Evolutionary conservation across 306 rosid genomes (phyloP).

Genomic region (Cucurbita ficifolia): DNA sequence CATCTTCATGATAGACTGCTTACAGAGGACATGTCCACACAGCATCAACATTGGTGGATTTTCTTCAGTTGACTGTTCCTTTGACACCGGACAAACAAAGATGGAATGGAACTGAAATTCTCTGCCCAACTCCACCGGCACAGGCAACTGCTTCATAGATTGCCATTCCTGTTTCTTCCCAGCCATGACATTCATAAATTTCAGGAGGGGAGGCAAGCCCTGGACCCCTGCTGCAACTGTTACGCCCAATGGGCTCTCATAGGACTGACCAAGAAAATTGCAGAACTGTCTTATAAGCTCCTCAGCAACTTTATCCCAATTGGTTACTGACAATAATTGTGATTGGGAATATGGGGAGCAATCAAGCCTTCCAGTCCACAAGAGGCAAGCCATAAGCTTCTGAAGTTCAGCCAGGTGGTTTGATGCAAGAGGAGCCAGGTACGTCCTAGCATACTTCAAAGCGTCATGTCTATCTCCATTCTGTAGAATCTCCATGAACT

Average conservation of each 20-base stretch:
- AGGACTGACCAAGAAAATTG: constrained; percentile 66
- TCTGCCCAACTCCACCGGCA: constrained; percentile 59
- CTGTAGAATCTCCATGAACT: constrained; percentile 48
- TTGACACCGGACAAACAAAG: constrained; percentile 93
- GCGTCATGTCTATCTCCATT: constrained; percentile 49
- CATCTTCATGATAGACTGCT: constrained; percentile 84
- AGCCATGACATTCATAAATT: constrained; percentile 70
- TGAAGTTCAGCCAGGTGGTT: constrained; percentile 50
- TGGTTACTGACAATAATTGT: constrained; percentile 36
- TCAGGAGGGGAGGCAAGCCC: constrained; percentile 63
- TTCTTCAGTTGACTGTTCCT: constrained; percentile 74
- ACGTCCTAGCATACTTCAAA: constrained; percentile 48
- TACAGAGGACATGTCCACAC: constrained; percentile 91
- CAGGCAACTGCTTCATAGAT: constrained; percentile 62
- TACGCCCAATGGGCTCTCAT: constrained; percentile 66
- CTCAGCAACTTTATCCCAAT: constrained; percentile 57
- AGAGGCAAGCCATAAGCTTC: constrained; percentile 63
- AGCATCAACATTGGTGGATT: constrained; percentile 86
- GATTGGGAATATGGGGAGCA: constrained; percentile 47
- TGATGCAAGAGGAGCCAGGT: constrained; percentile 47
- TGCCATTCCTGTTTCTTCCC: constrained; percentile 94
- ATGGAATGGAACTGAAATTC: constrained; percentile 88
- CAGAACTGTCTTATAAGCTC: constrained; percentile 79
- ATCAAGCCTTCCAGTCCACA: constrained; percentile 77
- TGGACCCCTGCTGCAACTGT: constrained; percentile 69